These are phyloP conservation scores for Trametes gibbosa DNA, from an alignment of 768 basidiomycete species.

Conservation along the genomic window DNA sequence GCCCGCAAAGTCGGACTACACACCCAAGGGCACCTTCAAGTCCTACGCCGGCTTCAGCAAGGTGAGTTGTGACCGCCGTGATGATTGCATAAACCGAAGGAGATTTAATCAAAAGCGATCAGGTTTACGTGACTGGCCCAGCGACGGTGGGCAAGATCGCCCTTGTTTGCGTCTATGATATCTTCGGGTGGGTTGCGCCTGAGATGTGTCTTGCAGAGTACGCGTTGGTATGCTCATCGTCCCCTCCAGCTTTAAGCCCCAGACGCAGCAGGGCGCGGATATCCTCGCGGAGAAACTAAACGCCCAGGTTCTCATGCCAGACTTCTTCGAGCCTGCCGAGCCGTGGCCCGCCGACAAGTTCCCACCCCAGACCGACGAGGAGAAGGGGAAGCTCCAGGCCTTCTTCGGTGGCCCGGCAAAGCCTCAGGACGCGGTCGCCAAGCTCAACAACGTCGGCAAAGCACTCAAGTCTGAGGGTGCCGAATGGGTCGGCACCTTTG, in stretches of 20 bases:
- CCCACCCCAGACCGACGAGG: constrained; percentile 52
- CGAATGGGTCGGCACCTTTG: constrained; percentile 47
- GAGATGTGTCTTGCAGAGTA: not conserved
- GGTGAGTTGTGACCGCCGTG: constrained; percentile 12
- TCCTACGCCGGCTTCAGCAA: constrained; percentile 46
- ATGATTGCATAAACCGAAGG: too few species aligned
- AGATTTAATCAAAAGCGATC: too few species aligned
- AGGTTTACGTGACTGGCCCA: constrained; percentile 52
- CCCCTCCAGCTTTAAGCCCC: constrained; percentile 48
- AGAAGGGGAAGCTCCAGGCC: constrained; percentile 49
- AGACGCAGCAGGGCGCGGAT: constrained; percentile 65
- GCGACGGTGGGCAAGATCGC: constrained; percentile 44
- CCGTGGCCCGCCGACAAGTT: constrained; percentile 49
- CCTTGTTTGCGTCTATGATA: constrained; percentile 58
- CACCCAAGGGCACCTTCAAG: constrained; percentile 48
- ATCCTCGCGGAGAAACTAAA: constrained; percentile 52
- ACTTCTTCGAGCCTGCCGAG: constrained; percentile 55
- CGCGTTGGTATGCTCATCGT: not conserved
- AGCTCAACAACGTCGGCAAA: constrained; percentile 42
- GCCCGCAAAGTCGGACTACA: constrained; percentile 51
- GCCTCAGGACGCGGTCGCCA: constrained; percentile 37
- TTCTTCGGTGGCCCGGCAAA: constrained; percentile 59
- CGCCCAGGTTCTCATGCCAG: constrained; percentile 62
- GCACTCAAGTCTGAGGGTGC: constrained; percentile 42
- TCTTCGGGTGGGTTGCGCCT: constrained; percentile 48